Base-by-base conservation (phyloP, 768 basidiomycete genomes). In the Rhodotorula babjevae region DNA sequence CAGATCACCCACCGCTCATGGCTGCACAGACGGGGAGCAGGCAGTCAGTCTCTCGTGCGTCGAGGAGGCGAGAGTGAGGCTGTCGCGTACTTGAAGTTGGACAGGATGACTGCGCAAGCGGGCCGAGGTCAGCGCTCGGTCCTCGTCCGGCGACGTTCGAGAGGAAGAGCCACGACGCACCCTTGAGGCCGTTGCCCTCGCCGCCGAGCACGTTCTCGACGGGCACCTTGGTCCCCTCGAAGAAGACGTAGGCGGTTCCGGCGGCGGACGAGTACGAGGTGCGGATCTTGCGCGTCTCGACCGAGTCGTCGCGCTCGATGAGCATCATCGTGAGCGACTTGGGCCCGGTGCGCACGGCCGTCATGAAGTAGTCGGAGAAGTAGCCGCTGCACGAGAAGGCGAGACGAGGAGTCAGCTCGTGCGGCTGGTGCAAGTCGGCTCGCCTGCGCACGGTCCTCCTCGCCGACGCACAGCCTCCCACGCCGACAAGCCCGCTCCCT, bases 31-130 rank as follows among this genome's bases (percentile, higher is more conserved):
- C n/a, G n/a, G n/a, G n/a, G n/a, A n/a, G n/a, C n/a, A n/a, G n/a
- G n/a, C n/a, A n/a, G n/a, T n/a, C n/a, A n/a, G n/a, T n/a, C n/a
- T n/a, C n/a, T n/a, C n/a, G n/a, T n/a, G n/a, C n/a, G n/a, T 36
- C 9, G 36, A 9, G 36, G 9, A 4, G 36, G 36, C 36, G 36
- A 36, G 36, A 36, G 36, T 5, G 9, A 9, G 40, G 91, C 90
- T 92, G 91, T 90, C 60, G 77, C 56, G 89, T 79, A 93, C 93
- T 95, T 95, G 83, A 95, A 96, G 82, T 95, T 97, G 73, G 90
- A 81, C 31, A 94, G 50, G 55, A 70, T 64, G 42, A 71, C 56
- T 59, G 58, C 14, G 14, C 14, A 14, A 0, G 10, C 3, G 23
- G 7, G 23, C 27, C 3, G 11, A 11, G 36, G 58, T 59, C 40